Evolutionary conservation across 2,329 filamentous ascomycete genomes (phyloP).

Genomic region (Phaeosphaeria sp.): DNA sequence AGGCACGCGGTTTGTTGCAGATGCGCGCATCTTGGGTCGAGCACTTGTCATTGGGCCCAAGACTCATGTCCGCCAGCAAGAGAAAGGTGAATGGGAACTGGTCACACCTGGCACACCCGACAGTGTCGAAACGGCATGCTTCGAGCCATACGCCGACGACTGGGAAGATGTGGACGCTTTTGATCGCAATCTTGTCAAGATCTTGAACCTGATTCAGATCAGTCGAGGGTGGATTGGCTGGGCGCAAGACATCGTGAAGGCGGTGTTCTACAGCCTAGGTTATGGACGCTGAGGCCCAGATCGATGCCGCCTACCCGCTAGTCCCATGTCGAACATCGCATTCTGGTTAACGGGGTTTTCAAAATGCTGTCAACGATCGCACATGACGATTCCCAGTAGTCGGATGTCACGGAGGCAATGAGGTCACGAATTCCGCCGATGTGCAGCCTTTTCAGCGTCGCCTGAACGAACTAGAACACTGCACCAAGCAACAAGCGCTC

Average conservation of each 20-base stretch:
- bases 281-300: constrained; percentile 12
- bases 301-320: neutral
- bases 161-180: constrained; percentile 65
- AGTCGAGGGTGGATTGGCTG: constrained; percentile 64
- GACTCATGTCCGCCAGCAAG: constrained; percentile 55
- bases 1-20: constrained; percentile 66
- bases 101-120: constrained; percentile 31
- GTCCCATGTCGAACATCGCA: neutral
- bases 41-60: constrained; percentile 66
- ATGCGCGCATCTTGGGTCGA: constrained; percentile 64
- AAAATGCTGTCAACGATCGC: neutral
- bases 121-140: constrained; percentile 56
- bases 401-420: neutral
- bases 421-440: neutral
- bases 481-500: neutral
- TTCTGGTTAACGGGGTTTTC: neutral
- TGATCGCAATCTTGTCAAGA: constrained; percentile 58
- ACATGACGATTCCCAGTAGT: neutral
- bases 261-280: constrained; percentile 34
- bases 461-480: neutral
- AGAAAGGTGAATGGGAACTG: constrained; percentile 39
- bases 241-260: constrained; percentile 48
- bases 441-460: neutral
- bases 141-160: constrained; percentile 69
- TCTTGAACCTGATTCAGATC: constrained; percentile 61